These are phyloP conservation scores for Spathaspora boniae DNA, from an alignment of 805 yeast species.

Conservation along the genomic window DNA sequence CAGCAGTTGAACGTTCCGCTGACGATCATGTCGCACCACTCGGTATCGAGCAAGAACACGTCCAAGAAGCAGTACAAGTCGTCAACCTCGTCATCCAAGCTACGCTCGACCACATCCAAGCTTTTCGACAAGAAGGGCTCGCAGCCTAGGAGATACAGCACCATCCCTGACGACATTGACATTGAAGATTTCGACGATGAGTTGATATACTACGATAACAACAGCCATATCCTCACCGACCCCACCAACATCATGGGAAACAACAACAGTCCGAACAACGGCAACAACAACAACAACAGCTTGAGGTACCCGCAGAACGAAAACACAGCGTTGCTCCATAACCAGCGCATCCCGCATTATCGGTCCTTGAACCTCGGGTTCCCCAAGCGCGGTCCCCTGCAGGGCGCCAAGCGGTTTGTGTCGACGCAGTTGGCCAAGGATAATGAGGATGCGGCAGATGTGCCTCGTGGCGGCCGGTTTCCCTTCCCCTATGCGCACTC, in stretches of 20 bases:
- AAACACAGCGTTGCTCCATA: conserved; percentile 26
- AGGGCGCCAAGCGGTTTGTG: conserved; percentile 32
- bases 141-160: conserved; percentile 69
- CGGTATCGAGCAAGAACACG: conserved; percentile 18
- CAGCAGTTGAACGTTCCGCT: background rate
- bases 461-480: conserved; percentile 17
- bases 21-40: conserved; percentile 4
- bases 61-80: conserved; percentile 26
- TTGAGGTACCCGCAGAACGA: conserved; percentile 22
- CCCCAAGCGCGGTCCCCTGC: conserved; percentile 21
- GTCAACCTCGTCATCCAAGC: conserved; percentile 37
- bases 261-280: no score
- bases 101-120: conserved; percentile 68
- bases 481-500: conserved; percentile 36
- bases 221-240: conserved; percentile 38
- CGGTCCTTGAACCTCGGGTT: conserved; percentile 36
- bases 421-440: conserved; percentile 33
- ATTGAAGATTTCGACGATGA: conserved; percentile 56
- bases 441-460: conserved; percentile 7
- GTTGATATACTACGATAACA: conserved; percentile 42
- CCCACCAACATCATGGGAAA: no score
- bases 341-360: conserved; percentile 36
- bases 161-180: conserved; percentile 60
- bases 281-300: conserved; percentile 14
- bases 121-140: conserved; percentile 71